Base-by-base conservation (phyloP, 1,284 basidiomycete genomes). In the Sporisorium scitamineum region DNA sequence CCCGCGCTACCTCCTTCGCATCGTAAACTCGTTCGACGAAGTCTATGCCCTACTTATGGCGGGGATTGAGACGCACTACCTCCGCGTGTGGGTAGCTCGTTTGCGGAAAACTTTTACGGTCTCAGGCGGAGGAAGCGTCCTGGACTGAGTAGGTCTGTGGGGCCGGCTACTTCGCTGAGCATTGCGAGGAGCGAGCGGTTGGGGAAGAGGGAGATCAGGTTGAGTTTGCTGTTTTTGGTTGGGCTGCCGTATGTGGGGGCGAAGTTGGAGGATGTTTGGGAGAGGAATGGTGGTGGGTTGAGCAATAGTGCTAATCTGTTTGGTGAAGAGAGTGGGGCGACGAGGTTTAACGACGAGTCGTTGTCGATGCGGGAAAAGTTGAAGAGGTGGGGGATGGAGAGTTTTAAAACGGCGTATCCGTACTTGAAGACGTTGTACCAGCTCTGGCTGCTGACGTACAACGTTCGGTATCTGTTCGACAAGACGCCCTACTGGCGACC, bases 11-110 rank as follows among this genome's bases (percentile, higher is more conserved):
- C 89, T 99, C 37, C 87, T 99, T 39, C 90, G 92, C 18, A 88
- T 99, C 57, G 94, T 97, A 14, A 98, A 99, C 86, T 88, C 90
- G 42, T 96, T 98, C 88, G 97, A 99, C 85, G 96, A 98, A 86
- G 92, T 97, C 82, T 99, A 97, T 83, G 93, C 94, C 0, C 71
- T 90, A 16, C 87, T 97, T 61, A 94, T 99, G 91, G 87, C 94
- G 45, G 89, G 94, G 61, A 90, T 99, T 5, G 97, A 99, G 87
- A 88, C 91, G 27, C 92, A 97, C 87, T 97, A 97, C 86, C 90
- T 99, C 57, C 77, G 92, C 89, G 85, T 91, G 92, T 86, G 92
- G 84, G 95, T 93, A 60, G 57, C 84, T 94, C 93, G 4, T 97
- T 97, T 83, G 88, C 94, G 4, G 95, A 97, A 85, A 93, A 95